Conservation (phyloP, 2,329 filamentous ascomycete genomes). For the Nothopassalora personata region DNA sequence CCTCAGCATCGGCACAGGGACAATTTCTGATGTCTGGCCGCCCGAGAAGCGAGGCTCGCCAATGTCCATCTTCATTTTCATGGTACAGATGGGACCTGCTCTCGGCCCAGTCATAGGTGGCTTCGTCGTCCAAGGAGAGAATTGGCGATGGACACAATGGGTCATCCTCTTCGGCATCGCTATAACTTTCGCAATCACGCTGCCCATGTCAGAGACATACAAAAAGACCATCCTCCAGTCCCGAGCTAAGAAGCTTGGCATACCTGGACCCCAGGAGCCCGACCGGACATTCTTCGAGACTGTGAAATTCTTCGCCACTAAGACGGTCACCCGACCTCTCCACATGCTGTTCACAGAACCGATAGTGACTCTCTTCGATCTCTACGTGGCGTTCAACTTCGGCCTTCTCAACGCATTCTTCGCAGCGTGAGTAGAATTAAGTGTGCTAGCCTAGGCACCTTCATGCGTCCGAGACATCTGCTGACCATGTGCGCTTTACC, state of each 20-base stretch:
- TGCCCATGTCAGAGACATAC: constrained; percentile 47
- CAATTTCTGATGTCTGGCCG: constrained; percentile 14
- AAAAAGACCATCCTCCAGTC: constrained; percentile 41
- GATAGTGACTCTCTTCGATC: constrained; percentile 23
- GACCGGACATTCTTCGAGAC: constrained; percentile 16
- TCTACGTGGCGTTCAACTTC: constrained; percentile 23
- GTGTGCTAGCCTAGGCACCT: too few relatives aligned
- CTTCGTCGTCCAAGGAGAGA: constrained; percentile 12
- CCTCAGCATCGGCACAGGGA: constrained; percentile 9
- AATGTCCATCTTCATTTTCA: constrained; percentile 7
- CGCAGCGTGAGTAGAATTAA: constrained; percentile 4
- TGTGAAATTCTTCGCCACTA: constrained; percentile 20
- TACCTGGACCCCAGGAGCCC: constrained; percentile 14
- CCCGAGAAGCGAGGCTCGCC: constrained; percentile 10
- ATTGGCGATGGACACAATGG: constrained; percentile 25
- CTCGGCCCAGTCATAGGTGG: constrained; percentile 28
- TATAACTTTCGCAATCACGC: constrained; percentile 31
- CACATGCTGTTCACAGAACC: constrained; percentile 30
- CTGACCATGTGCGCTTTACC: too few relatives aligned
- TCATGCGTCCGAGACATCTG: too few relatives aligned
- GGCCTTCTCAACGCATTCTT: constrained; percentile 22
- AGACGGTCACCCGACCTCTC: constrained; percentile 24
- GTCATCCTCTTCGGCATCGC: constrained; percentile 29
- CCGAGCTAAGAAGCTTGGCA: constrained; percentile 26
- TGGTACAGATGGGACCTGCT: constrained; percentile 4